Evolutionary conservation across 352 stramenopile species (phyloP), one percentile per base, ranked within the genome.

Genomic region (Synura sp.): DNA sequence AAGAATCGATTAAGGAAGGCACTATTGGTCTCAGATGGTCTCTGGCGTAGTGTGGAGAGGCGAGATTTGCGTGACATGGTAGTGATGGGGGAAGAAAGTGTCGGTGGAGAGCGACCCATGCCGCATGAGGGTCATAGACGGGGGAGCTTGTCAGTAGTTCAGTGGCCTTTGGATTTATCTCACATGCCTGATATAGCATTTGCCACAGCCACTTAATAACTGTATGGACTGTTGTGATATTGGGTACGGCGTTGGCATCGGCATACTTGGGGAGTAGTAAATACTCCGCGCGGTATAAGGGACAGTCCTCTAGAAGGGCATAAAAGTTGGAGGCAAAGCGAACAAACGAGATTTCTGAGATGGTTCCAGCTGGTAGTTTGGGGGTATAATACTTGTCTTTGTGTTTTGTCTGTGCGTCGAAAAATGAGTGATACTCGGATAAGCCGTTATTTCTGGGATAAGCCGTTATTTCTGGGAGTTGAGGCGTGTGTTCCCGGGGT

Each of bases 191-290:
- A 63, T 63, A 22, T 29, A n/a, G n/a, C 29, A 29, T 63, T 22
- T 63, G 49, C 49, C 49, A 63, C 49, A 63, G 49, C 49, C 49
- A 63, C 29, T 63, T 63, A 22, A 63, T 63, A 22, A 63, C 49
- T 63, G 49, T 63, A 22, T 63, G 49, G 29, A 63, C 49, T 29
- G 49, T n/a, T n/a, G n/a, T n/a, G n/a, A n/a, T n/a, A n/a, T n/a
- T n/a, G n/a, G n/a, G n/a, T n/a, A n/a, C n/a, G 29, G 49, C 49
- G 29, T 63, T 63, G 49, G 49, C 49, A 22, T 63, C 49, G 49
- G 49, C 29, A 63, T 63, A 63, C 29, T 63, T 63, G 49, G 49
- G 49, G 29, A 63, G 49, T 29, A 63, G 49, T 63, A 63, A 22
- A 22, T 63, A 63, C 49, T 63, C 49, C 12, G 29, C 49, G 49